These are phyloP conservation scores for Oenanthe sinensis DNA, from an alignment of 129 eudicot genomes.

Conservation along the genomic window DNA sequence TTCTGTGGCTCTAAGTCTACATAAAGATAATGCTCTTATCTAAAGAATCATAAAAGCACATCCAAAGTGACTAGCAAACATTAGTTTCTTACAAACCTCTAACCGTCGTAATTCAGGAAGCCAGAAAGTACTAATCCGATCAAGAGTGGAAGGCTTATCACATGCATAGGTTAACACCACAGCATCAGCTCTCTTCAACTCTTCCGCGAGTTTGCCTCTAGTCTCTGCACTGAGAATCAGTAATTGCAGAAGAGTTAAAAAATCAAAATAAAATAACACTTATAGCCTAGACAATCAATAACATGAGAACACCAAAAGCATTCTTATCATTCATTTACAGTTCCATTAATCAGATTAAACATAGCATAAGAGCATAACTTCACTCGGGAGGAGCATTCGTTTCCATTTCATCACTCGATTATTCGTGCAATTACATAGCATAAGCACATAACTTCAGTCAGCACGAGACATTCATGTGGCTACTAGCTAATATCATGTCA, in stretches of 20 bases:
- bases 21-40: not conserved
- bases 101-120: slow-evolving; percentile 90
- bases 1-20: not conserved
- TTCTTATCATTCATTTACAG: not conserved
- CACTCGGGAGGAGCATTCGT: not conserved
- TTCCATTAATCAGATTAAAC: not conserved
- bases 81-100: slow-evolving; percentile 39
- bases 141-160: slow-evolving; percentile 76
- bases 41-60: not conserved
- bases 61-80: not conserved
- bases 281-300: not conserved
- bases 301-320: not conserved
- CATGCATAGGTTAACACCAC: slow-evolving; percentile 94
- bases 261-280: not conserved
- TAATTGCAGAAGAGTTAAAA: not conserved
- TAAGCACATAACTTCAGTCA: not conserved
- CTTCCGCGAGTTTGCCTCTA: slow-evolving; percentile 65
- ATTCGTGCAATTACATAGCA: not conserved
- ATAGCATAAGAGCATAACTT: not conserved
- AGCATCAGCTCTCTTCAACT: slow-evolving; percentile 79
- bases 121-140: slow-evolving; percentile 79
- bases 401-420: not conserved
- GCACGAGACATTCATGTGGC: not conserved
- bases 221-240: slow-evolving; percentile 51
- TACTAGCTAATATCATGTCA: not conserved